Conservation (phyloP, 106 monocot genomes). For the Dendrobium chrysotoxum region DNA sequence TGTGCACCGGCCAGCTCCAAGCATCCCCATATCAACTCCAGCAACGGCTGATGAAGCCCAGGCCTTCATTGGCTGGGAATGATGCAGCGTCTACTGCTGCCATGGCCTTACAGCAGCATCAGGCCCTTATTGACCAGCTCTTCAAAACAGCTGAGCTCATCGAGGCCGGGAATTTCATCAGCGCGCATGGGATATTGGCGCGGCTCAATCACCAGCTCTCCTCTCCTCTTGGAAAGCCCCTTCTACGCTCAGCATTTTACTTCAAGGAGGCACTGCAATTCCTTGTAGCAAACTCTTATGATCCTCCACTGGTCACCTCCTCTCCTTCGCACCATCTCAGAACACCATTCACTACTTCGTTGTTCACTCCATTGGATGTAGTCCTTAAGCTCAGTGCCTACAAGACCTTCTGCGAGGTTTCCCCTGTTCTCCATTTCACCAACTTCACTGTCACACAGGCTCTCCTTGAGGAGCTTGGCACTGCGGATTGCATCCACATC, state of each 20-base stretch:
- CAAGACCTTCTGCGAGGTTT: constrained; percentile 82
- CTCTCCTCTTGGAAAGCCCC: constrained; percentile 63
- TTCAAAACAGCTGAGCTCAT: constrained; percentile 71
- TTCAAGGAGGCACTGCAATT: constrained; percentile 69
- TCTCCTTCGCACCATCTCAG: constrained; percentile 1
- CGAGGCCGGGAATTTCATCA: constrained; percentile 60
- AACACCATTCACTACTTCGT: not conserved
- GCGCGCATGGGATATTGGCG: constrained; percentile 99
- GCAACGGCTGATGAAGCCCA: constrained; percentile 23
- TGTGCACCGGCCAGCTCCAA: not conserved
- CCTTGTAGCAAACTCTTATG: not conserved
- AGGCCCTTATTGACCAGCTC: constrained; percentile 59
- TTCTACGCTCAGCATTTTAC: constrained; percentile 65
- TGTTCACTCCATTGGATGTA: constrained; percentile 45
- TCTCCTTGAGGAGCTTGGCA: constrained; percentile 58
- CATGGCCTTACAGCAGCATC: constrained; percentile 24
- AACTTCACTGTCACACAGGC: constrained; percentile 79
- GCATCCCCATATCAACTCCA: constrained; percentile 12
- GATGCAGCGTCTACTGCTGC: constrained; percentile 8
- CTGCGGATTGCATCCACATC: constrained; percentile 51
- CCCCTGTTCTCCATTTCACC: constrained; percentile 79
- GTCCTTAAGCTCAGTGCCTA: constrained; percentile 73
- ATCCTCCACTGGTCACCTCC: not conserved
- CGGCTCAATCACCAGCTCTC: constrained; percentile 99
- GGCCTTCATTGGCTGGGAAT: not conserved